A percentile compares a stretch with the other conserved stretches of the same genome.
Evolutionary conservation across 441 rosid genomes (phyloP).

Genomic region (Macaranga tanarius): DNA sequence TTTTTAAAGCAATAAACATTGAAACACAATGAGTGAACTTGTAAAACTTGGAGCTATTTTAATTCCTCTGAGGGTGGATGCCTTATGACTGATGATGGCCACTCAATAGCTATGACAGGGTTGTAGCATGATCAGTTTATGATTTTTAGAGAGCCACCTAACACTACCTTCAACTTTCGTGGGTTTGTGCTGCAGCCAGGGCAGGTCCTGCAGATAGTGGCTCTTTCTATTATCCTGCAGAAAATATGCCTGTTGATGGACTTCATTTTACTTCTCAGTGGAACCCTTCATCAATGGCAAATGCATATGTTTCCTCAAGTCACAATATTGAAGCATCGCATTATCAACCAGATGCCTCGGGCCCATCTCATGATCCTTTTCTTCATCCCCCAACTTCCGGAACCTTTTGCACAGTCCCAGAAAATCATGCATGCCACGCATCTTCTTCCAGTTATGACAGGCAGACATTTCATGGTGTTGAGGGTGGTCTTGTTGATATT

Average conservation of each 20-base stretch:
- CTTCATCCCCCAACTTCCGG: slow-evolving; percentile 44
- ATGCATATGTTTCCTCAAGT: slow-evolving; percentile 44
- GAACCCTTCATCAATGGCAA: slow-evolving; percentile 61
- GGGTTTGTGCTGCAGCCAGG: slow-evolving; percentile 47
- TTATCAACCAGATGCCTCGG: slow-evolving; percentile 53
- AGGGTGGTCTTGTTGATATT: slow-evolving; percentile 53
- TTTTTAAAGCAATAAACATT: background rate
- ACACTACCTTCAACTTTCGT: slow-evolving; percentile 14
- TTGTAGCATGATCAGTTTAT: slow-evolving; percentile 4
- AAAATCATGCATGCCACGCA: slow-evolving; percentile 48
- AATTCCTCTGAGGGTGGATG: background rate
- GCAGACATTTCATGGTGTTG: slow-evolving; percentile 51
- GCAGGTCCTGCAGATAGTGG: slow-evolving; percentile 49
- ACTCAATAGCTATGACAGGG: background rate
- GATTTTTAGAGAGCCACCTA: background rate
- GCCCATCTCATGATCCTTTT: slow-evolving; percentile 55
- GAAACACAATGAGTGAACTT: slow-evolving; percentile 3
- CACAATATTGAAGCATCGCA: slow-evolving; percentile 50
- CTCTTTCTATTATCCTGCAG: slow-evolving; percentile 53
- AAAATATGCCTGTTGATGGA: slow-evolving; percentile 51
- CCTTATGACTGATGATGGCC: slow-evolving; percentile 4
- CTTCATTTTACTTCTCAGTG: slow-evolving; percentile 59
- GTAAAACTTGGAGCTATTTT: background rate
- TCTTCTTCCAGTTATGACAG: slow-evolving; percentile 63
- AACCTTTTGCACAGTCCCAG: slow-evolving; percentile 49